phyloP scores from a whole-genome alignment of 2,329 filamentous ascomycete species.

The Didymosphaeria variabile region DNA sequence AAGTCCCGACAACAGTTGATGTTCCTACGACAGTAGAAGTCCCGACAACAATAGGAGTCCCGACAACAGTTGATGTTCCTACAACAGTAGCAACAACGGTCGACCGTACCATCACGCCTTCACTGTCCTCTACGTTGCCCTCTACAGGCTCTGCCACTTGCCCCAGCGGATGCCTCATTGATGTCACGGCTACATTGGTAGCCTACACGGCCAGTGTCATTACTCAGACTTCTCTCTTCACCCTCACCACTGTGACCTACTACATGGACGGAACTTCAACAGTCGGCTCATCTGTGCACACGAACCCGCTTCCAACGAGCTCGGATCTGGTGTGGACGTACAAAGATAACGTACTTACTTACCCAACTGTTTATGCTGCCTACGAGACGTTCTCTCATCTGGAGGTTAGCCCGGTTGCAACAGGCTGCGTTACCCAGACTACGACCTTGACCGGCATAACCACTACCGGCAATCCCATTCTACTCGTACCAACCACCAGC shows the following conservation, averaged over 20 bases:
- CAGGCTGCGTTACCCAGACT: slow-evolving; percentile 31
- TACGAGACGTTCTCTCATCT: slow-evolving; percentile 43
- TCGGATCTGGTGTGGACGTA: slow-evolving; percentile 40
- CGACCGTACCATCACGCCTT: slow-evolving; percentile 28
- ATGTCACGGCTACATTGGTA: slow-evolving; percentile 41
- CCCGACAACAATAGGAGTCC: too few species aligned
- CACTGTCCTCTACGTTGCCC: slow-evolving; percentile 13
- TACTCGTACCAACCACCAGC: slow-evolving; percentile 31
- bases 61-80: too few species aligned
- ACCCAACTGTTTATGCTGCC: slow-evolving; percentile 42
- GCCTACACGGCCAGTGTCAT: slow-evolving; percentile 39
- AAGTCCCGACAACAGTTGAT: slow-evolving; percentile 1
- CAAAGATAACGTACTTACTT: slow-evolving; percentile 37
- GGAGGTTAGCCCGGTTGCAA: slow-evolving; percentile 30
- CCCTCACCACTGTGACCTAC: slow-evolving; percentile 31
- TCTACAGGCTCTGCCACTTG: slow-evolving; percentile 27
- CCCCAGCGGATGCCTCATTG: slow-evolving; percentile 39
- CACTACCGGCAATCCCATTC: slow-evolving; percentile 36
- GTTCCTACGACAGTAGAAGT: neutral
- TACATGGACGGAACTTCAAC: slow-evolving; percentile 25
- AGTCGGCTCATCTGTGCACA: slow-evolving; percentile 27
- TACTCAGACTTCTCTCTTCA: slow-evolving; percentile 20
- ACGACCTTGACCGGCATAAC: slow-evolving; percentile 31
- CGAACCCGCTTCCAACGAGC: slow-evolving; percentile 21
- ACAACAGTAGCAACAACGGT: slow-evolving; percentile 14